A percentile compares a stretch with the other conserved stretches of the same genome.
phyloP scores from a whole-genome alignment of 441 rosid species.

The Corymbia citriodora region DNA sequence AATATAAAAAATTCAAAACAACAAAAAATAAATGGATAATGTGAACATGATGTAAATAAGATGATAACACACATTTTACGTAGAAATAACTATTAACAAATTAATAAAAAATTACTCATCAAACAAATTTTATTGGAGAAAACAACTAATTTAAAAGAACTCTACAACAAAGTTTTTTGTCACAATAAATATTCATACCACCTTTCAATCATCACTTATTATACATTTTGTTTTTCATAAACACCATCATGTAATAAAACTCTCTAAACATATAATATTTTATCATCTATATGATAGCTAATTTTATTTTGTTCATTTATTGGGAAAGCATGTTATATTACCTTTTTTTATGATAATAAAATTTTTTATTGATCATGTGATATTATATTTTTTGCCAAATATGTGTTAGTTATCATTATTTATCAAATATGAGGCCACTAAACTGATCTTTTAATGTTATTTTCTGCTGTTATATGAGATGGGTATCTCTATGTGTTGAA shows the following conservation, averaged over 20 bases:
- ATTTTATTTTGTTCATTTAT: not conserved
- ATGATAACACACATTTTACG: too few relatives aligned
- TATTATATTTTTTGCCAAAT: not conserved
- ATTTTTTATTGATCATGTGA: not conserved
- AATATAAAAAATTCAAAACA: too few relatives aligned
- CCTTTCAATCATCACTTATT: too few relatives aligned
- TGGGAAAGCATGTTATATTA: not conserved
- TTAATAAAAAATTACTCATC: too few relatives aligned
- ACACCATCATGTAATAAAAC: not conserved
- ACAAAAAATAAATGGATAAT: too few relatives aligned
- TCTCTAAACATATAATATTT: not conserved
- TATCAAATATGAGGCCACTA: not conserved
- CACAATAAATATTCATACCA: too few relatives aligned
- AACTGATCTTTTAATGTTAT: not conserved
- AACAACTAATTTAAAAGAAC: too few relatives aligned
- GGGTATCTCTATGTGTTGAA: not conserved
- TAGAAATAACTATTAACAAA: too few relatives aligned
- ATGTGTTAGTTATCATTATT: not conserved
- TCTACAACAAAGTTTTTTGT: too few relatives aligned
- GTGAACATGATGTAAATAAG: too few relatives aligned
- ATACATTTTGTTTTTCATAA: too few relatives aligned
- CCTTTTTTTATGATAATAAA: not conserved
- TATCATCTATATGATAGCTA: not conserved
- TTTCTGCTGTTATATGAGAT: not conserved
- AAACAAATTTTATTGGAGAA: too few relatives aligned